Percentiles rank a stretch among this genome's conserved stretches.
Conservation (phyloP, 495 filamentous ascomycete genomes). For the Pseudomonodictys pantanalensis region DNA sequence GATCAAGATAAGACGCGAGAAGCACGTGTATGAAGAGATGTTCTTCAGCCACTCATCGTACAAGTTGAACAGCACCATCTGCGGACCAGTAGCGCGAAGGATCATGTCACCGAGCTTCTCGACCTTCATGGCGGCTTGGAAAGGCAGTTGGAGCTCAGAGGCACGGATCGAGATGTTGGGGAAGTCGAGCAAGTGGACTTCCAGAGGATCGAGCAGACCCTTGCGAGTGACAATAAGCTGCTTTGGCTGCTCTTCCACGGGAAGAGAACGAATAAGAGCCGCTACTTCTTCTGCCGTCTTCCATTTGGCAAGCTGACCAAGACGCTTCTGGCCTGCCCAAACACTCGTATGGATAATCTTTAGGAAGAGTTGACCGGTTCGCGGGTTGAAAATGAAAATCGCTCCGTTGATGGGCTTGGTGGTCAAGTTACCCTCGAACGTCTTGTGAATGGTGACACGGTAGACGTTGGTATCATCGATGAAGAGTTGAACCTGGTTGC, state of each 20-base stretch:
- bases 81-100: slow-evolving; percentile 91
- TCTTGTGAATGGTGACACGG: slow-evolving; percentile 99
- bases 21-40: slow-evolving; percentile 97
- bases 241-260: slow-evolving; percentile 98
- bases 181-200: slow-evolving; percentile 97
- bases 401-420: slow-evolving; percentile 99
- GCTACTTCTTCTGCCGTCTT: slow-evolving; percentile 99
- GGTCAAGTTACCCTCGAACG: slow-evolving; percentile 97
- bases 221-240: slow-evolving; percentile 98
- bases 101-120: slow-evolving; percentile 99
- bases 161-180: slow-evolving; percentile 99
- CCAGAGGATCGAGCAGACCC: slow-evolving; percentile 93
- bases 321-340: slow-evolving; percentile 98
- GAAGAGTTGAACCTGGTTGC: slow-evolving; percentile 97
- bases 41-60: slow-evolving; percentile 99
- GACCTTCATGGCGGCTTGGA: slow-evolving; percentile 99
- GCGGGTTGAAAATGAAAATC: slow-evolving; percentile 99
- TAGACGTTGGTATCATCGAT: slow-evolving; percentile 99
- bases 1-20: slow-evolving; percentile 93
- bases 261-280: slow-evolving; percentile 91
- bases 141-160: slow-evolving; percentile 94
- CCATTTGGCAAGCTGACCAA: slow-evolving; percentile 98
- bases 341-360: slow-evolving; percentile 99
- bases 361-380: slow-evolving; percentile 94
- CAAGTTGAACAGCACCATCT: slow-evolving; percentile 99